These are phyloP conservation scores for Saccharum officinarum DNA, from an alignment of 176 grass and related monocot species.

Conservation along the genomic window DNA sequence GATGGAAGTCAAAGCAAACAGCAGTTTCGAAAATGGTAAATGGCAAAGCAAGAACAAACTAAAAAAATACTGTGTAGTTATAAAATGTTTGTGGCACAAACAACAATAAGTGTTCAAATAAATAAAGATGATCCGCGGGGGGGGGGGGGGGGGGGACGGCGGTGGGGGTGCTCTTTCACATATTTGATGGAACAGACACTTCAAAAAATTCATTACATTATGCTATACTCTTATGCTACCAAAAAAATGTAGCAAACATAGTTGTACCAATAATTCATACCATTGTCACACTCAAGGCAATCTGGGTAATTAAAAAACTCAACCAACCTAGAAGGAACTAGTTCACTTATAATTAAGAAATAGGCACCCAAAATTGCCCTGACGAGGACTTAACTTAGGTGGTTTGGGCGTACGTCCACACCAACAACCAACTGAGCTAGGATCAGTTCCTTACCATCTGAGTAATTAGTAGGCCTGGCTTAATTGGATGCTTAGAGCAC, in stretches of 20 bases:
- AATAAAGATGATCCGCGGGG: not conserved
- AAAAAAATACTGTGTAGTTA: not conserved
- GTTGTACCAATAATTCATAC: constrained; percentile 1
- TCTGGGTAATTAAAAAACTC: not conserved
- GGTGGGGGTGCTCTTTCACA: too few species aligned
- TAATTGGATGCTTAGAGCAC: not conserved
- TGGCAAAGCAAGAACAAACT: not conserved
- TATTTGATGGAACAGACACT: too few species aligned
- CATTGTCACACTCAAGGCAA: constrained; percentile 16
- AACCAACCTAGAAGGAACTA: not conserved
- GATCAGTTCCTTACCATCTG: not conserved
- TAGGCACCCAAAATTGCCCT: not conserved
- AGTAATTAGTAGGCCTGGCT: not conserved
- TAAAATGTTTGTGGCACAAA: not conserved
- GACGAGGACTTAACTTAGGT: not conserved
- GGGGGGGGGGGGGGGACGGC: too few species aligned
- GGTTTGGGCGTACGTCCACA: not conserved
- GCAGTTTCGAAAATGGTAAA: not conserved
- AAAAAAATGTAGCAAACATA: not conserved
- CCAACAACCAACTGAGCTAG: not conserved
- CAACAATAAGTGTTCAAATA: not conserved
- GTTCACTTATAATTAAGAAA: not conserved
- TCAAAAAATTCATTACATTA: too few species aligned
- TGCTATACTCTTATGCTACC: not conserved
- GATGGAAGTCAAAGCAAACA: not conserved